Conservation (phyloP, 805 yeast genomes). For the Diddensiella caesifluorescens region DNA sequence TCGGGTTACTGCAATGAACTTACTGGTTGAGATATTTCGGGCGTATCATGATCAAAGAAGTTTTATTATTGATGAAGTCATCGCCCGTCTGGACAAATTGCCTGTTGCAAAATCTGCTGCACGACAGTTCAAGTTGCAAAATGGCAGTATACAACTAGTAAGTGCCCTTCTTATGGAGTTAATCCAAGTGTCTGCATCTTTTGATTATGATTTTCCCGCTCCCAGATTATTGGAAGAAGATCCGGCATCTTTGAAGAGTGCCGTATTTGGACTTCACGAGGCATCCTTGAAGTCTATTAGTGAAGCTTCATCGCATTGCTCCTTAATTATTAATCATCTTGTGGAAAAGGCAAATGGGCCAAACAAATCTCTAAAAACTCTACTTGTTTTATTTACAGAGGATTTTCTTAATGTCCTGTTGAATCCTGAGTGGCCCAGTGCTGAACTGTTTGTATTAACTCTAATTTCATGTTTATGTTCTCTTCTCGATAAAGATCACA, state of each 20-base stretch:
- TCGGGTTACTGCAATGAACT: slow-evolving; percentile 24
- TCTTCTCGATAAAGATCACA: slow-evolving; percentile 6
- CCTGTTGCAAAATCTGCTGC: slow-evolving; percentile 43
- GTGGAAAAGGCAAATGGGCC: slow-evolving; percentile 22
- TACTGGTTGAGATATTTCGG: slow-evolving; percentile 27
- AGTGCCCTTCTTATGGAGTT: slow-evolving; percentile 43
- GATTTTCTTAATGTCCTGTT: slow-evolving; percentile 50
- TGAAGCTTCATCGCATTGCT: slow-evolving; percentile 18
- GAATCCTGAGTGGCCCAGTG: slow-evolving; percentile 58
- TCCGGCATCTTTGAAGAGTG: background rate
- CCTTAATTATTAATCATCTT: slow-evolving; percentile 21
- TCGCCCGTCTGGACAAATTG: slow-evolving; percentile 45
- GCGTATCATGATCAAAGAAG: slow-evolving; percentile 44
- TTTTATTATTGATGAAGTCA: slow-evolving; percentile 57
- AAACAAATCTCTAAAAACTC: slow-evolving; percentile 18
- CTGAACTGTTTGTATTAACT: slow-evolving; percentile 46
- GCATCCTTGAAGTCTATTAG: slow-evolving; percentile 4
- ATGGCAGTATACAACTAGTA: slow-evolving; percentile 45
- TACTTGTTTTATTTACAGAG: slow-evolving; percentile 49
- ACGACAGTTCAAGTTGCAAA: slow-evolving; percentile 41
- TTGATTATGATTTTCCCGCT: slow-evolving; percentile 18
- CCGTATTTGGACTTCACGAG: background rate
- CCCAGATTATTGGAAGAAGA: slow-evolving; percentile 11
- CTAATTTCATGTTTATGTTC: slow-evolving; percentile 41
- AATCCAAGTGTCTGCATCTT: slow-evolving; percentile 37